phyloP scores from a whole-genome alignment of 495 filamentous ascomycete species.

The Aspergillus nanangensis region DNA sequence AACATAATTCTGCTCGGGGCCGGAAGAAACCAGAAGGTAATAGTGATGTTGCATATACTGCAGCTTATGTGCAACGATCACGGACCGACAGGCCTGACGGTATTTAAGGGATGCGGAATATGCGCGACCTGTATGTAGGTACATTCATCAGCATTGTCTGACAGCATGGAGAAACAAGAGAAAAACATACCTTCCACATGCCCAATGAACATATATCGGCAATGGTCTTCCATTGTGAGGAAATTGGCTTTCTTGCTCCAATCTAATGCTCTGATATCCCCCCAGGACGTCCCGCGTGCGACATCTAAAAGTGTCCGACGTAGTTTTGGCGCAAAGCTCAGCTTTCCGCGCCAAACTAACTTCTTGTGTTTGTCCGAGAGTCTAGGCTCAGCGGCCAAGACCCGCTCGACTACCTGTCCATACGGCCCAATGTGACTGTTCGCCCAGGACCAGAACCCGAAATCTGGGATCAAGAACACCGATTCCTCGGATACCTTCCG shows the following conservation, averaged over 20 bases:
- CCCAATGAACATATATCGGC: slow-evolving; percentile 40
- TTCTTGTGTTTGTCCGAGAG: slow-evolving; percentile 28
- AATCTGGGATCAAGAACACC: slow-evolving; percentile 63
- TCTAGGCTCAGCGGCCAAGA: background rate
- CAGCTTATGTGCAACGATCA: slow-evolving; percentile 33
- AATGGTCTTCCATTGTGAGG: slow-evolving; percentile 39
- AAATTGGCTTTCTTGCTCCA: slow-evolving; percentile 28
- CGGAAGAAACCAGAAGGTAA: slow-evolving; percentile 18
- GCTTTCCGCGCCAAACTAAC: slow-evolving; percentile 57
- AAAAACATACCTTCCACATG: slow-evolving; percentile 39
- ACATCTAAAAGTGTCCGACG: slow-evolving; percentile 31
- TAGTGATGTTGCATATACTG: slow-evolving; percentile 18
- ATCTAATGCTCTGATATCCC: slow-evolving; percentile 32
- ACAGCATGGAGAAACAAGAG: background rate
- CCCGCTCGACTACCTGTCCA: background rate
- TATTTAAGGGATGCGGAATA: slow-evolving; percentile 47
- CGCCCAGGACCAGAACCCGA: slow-evolving; percentile 61
- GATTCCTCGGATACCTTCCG: slow-evolving; percentile 19
- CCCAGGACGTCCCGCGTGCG: slow-evolving; percentile 33
- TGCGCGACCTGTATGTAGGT: slow-evolving; percentile 13
- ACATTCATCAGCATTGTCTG: background rate
- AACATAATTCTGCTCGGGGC: slow-evolving; percentile 49
- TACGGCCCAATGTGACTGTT: slow-evolving; percentile 39
- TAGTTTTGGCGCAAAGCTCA: slow-evolving; percentile 19
- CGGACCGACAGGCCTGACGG: slow-evolving; percentile 45